phyloP scores from a whole-genome alignment of 371 early-diverging fungal genomes.

The Saksenaea vasiformis region DNA sequence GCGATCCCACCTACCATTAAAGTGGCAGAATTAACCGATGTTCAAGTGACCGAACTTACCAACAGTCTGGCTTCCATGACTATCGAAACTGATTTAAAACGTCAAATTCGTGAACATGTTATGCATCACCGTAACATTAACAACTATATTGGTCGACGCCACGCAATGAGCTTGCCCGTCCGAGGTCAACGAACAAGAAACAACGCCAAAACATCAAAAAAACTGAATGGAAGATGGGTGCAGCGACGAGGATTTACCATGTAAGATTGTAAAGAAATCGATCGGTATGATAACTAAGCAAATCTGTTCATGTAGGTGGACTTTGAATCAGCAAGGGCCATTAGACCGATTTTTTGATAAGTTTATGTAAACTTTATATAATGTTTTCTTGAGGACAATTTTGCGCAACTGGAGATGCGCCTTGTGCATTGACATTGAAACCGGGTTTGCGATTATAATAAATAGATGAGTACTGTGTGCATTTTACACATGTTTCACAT shows the following conservation, averaged over 20 bases:
- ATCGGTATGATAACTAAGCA: not conserved
- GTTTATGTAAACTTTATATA: slow-evolving; percentile 26
- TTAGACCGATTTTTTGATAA: slow-evolving; percentile 35
- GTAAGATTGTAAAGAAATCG: slow-evolving; percentile 18
- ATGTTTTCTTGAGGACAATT: no score
- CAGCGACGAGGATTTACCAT: slow-evolving; percentile 48
- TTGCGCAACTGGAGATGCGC: no score
- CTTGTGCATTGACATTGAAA: no score
- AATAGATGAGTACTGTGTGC: no score
- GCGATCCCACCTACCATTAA: slow-evolving; percentile 78
- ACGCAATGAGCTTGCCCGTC: slow-evolving; percentile 87
- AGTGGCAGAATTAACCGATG: slow-evolving; percentile 84
- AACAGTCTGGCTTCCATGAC: slow-evolving; percentile 85
- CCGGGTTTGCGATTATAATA: no score
- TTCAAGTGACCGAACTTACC: slow-evolving; percentile 85
- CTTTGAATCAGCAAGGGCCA: slow-evolving; percentile 32
- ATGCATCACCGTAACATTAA: slow-evolving; percentile 81
- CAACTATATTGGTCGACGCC: slow-evolving; percentile 83
- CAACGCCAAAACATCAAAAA: slow-evolving; percentile 88
- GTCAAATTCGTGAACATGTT: slow-evolving; percentile 81
- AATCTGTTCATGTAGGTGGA: slow-evolving; percentile 15
- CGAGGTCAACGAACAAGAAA: slow-evolving; percentile 89
- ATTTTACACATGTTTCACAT: no score
- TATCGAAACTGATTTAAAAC: slow-evolving; percentile 87
- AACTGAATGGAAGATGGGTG: slow-evolving; percentile 72